Percentiles rank a stretch among this genome's conserved stretches.
These are phyloP conservation scores for Sporothrix brasiliensis DNA, from an alignment of 2,329 filamentous ascomycete genomes.

Conservation along the genomic window DNA sequence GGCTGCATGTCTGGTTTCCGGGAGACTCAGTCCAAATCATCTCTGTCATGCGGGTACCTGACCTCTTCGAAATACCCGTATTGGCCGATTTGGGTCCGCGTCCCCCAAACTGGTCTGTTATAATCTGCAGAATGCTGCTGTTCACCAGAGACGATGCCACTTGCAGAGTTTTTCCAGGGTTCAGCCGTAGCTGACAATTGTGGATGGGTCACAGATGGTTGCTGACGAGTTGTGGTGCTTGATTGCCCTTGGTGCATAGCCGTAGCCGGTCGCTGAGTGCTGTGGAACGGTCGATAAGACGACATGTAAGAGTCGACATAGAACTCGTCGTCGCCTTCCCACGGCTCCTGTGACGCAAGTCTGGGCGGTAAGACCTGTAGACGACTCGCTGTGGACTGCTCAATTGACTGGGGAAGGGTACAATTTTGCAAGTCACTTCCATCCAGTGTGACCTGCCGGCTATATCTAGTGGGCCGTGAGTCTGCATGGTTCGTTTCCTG, in stretches of 20 bases:
- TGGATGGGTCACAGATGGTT: too few species aligned
- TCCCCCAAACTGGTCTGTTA: too few species aligned
- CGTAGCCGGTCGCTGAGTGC: background rate
- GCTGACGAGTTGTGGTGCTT: background rate
- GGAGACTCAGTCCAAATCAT: too few species aligned
- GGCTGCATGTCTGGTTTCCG: too few species aligned
- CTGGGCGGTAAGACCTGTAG: background rate
- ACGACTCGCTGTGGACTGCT: background rate
- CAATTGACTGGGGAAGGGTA: background rate
- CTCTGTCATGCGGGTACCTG: too few species aligned
- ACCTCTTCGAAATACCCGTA: too few species aligned
- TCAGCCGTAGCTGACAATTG: background rate
- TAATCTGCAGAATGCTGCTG: too few species aligned
- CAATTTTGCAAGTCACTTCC: too few species aligned
- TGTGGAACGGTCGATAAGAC: background rate
- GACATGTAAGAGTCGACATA: background rate
- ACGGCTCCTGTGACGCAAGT: background rate
- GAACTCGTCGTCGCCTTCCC: background rate
- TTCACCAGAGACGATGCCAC: too few species aligned
- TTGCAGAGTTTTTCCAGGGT: background rate
- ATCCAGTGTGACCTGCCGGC: background rate
- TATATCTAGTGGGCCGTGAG: background rate
- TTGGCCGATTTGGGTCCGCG: too few species aligned
- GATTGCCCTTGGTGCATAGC: background rate
- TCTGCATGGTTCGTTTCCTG: too few species aligned